Percentiles rank a stretch among this genome's conserved stretches.
Conservation (phyloP, 371 early-diverging fungal genomes). For the Haplosporangium sp. region DNA sequence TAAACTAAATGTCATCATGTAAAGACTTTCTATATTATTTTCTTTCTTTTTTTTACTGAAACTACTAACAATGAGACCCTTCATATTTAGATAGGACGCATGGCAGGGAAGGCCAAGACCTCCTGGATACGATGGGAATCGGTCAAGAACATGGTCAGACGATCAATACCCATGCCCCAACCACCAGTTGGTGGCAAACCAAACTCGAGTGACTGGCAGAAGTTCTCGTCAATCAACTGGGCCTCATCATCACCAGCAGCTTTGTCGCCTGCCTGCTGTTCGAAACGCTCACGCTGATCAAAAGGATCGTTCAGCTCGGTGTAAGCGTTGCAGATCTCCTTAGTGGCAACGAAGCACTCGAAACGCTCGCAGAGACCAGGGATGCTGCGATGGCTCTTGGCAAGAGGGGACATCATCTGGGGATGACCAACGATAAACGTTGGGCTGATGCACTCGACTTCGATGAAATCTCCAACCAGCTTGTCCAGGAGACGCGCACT, state of each 20-base stretch:
- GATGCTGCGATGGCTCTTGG: constrained; percentile 96
- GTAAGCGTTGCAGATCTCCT: constrained; percentile 99
- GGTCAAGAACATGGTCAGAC: constrained; percentile 99
- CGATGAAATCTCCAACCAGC: constrained; percentile 98
- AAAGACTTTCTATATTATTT: background rate
- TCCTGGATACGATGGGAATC: constrained; percentile 99
- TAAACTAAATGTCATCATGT: background rate
- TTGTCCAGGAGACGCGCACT: constrained; percentile 95
- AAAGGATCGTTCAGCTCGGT: constrained; percentile 99
- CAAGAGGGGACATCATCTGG: constrained; percentile 99
- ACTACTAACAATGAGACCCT: background rate
- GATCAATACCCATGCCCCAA: constrained; percentile 99
- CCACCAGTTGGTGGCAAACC: constrained; percentile 99
- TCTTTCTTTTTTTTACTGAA: background rate
- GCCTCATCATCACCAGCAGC: constrained; percentile 99
- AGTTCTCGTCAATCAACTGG: constrained; percentile 98
- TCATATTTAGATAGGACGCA: constrained; percentile 71
- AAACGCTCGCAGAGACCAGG: constrained; percentile 98
- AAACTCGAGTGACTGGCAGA: constrained; percentile 98
- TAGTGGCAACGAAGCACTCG: constrained; percentile 99
- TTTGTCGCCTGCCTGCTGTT: constrained; percentile 97
- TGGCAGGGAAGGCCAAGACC: constrained; percentile 96
- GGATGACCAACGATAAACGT: constrained; percentile 99
- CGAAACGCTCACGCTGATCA: constrained; percentile 98
- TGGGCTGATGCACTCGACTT: constrained; percentile 95